Base-by-base conservation (phyloP, 2,329 filamentous ascomycete species). In the Spiromastix sp. region DNA sequence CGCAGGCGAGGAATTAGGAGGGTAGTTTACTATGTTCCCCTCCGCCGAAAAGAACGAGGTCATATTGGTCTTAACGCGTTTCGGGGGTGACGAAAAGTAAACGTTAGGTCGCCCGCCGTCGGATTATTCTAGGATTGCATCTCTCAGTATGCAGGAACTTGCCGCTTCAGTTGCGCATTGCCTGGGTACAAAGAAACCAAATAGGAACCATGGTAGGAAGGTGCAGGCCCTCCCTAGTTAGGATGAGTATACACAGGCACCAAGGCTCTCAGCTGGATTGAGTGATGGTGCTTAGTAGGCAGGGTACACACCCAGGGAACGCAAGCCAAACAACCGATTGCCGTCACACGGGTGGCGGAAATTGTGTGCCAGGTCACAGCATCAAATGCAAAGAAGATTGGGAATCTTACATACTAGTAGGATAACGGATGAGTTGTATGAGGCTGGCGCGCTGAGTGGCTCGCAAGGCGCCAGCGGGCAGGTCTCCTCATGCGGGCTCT, bases 51-150 rank as follows among this genome's bases (percentile, higher is more conserved):
- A 34, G 24, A 15, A 33, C 19, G 36, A 30, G 25, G 10, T 24
- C 36, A 38, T 38, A 17, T 20, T 29, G 36, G 12, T 11, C 20
- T 6, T 30, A 11, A 17, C 10, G 12, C 13, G 34, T 24, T 30
- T 22, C 18, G 18, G 19, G 19, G 7, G 11, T 4, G 20, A 30
- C 10, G 27, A 11, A 35, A 26, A 29, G 18, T 30, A 5, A 19
- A 29, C 19, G 18, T 12, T 30, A 21, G 16, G 13, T 25, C 7
- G 11, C 12, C 17, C 24, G 32, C 12, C 13, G 32, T 16, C 11
- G 15, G n/a, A 48, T 41, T 26, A n/a, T 53, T 43, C 29, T 48
- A 19, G 26, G 37, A 42, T 30, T 36, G 35, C 29, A 41, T 20
- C 16, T 25, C 30, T 28, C 41, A 39, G 40, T 13, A 28, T 9